Evolutionary conservation across 371 early-diverging fungal genomes (phyloP), one percentile per base, ranked within the genome.

Genomic region (Cokeromyces recurvatus): DNA sequence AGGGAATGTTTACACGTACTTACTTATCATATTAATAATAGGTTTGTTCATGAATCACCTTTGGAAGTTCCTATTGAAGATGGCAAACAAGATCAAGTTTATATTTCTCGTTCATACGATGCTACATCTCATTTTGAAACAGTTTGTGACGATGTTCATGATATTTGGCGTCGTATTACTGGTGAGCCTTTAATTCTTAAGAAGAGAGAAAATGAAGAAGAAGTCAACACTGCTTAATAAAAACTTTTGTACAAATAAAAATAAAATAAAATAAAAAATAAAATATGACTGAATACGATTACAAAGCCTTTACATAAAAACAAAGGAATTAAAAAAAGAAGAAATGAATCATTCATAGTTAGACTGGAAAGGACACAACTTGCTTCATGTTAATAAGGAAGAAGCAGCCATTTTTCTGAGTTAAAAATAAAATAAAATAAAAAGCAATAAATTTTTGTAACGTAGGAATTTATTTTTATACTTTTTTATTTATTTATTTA

Each of bases 121-220:
- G 97, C 99, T 32, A 94, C 98, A 14, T 90, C 94, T 19, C 97
- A 98, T 80, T 98, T 99, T 83, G 99, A 96, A 67, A 91, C 97
- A 43, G 90, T 96, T 17, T 96, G 91, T 70, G 86, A 89, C 34
- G 99, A 99, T 69, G 93, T 98, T 53, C 91, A 93, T 76, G 81
- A 84, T 59, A 72, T 98, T 35, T 98, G 97, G 79, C 81, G 86
- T 69, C 86, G 96, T 51, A 77, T 91, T 40, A 94, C 92, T n/a
- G 99, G 98, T 39, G 78, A 89, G 31, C 89, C 90, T 7, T 77
- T 97, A 44, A 83, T 77, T 15, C 65, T 91, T 44, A 83, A 87
- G 81, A 78, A 82, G 63, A 67, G 77, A 36, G 55, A 55, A 31
- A 64, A 57, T 34, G 69, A 72, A 56, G 78, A 79, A 48, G 77